Base-by-base conservation (phyloP, 2,329 filamentous ascomycete genomes). In the Alternaria gaisen region DNA sequence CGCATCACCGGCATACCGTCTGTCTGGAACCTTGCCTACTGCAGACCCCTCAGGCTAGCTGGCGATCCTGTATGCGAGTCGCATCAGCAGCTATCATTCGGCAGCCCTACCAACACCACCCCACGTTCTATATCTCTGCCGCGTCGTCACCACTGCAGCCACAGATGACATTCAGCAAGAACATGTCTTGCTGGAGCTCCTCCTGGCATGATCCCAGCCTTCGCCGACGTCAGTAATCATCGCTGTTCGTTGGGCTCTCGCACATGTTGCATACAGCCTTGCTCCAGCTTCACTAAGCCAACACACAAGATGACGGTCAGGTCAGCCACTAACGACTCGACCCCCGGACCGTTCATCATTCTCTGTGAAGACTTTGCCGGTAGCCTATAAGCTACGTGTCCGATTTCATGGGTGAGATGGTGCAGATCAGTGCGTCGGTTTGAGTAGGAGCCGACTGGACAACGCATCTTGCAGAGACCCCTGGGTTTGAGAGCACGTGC, bases 301-400 rank as follows among this genome's bases (percentile, higher is more conserved):
- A 40, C 32, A 18, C 40, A 46, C 52, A 26, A 42, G 32, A 67
- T 71, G 65, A 72, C 68, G 61, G 69, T 70, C 56, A 54, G 30
- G 42, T 52, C 57, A 62, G 47, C 71, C 67, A 72, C 71, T 70
- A 62, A 69, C 60, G 63, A 56, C 56, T 38, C 41, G 43, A 53
- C 47, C 58, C 44, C 58, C 55, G 64, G 58, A 60, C 60, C 60
- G 60, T 67, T 61, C 67, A 53, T 58, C 58, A 20, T 66, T 48
- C 59, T 62, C 61, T 53, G 53, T 22, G 38, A 42, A 22, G 32
- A 44, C 54, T 50, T 50, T 62, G 63, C 60, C 52, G 76, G 76
- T 79, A 78, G 58, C 76, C 77, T 78, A 78, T 79, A 64, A 77
- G 68, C 66, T 64, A 59, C 65, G 34, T 66, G 71, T 64, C 77